These are phyloP conservation scores for Cytospora piceicola DNA, from an alignment of 2,329 filamentous ascomycete species.

Conservation along the genomic window DNA sequence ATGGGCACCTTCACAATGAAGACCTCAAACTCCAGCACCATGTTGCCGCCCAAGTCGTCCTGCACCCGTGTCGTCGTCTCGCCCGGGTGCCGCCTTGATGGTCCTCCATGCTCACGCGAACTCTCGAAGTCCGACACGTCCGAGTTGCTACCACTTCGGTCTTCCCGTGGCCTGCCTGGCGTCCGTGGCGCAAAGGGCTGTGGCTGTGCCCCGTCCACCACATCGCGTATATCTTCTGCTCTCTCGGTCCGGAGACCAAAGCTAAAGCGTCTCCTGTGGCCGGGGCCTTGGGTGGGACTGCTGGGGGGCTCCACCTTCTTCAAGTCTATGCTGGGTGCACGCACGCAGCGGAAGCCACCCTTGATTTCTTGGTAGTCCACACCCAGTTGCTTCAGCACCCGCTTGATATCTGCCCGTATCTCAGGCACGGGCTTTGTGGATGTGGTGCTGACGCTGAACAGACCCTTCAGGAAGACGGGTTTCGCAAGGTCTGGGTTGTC, in stretches of 20 bases:
- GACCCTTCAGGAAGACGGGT: conserved; percentile 91
- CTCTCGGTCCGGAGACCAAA: conserved; percentile 72
- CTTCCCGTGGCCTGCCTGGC: conserved; percentile 49
- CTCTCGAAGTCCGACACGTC: conserved; percentile 78
- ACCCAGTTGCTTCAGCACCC: conserved; percentile 83
- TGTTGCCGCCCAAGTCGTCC: conserved; percentile 81
- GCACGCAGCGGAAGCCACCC: conserved; percentile 88
- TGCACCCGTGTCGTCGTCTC: conserved; percentile 93
- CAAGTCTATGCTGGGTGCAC: conserved; percentile 86
- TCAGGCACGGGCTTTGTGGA: conserved; percentile 86
- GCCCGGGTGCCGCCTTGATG: conserved; percentile 65
- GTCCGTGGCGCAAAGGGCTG: conserved; percentile 53
- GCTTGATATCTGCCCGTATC: conserved; percentile 87
- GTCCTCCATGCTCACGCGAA: conserved; percentile 43
- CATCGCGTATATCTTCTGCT: conserved; percentile 73
- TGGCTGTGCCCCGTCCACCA: conserved; percentile 49
- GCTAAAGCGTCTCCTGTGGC: conserved; percentile 79
- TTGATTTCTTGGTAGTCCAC: conserved; percentile 93
- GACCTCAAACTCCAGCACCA: conserved; percentile 90
- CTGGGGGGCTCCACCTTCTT: conserved; percentile 70
- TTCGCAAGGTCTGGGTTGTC: conserved; percentile 81
- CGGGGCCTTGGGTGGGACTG: conserved; percentile 59
- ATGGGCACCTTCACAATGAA: conserved; percentile 97
- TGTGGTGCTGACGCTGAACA: conserved; percentile 97
- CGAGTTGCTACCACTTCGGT: conserved; percentile 83